Percentiles rank a stretch among this genome's conserved stretches.
Evolutionary conservation across 2,329 filamentous ascomycete species (phyloP).

Genomic region (Fusarium sulawesiense): DNA sequence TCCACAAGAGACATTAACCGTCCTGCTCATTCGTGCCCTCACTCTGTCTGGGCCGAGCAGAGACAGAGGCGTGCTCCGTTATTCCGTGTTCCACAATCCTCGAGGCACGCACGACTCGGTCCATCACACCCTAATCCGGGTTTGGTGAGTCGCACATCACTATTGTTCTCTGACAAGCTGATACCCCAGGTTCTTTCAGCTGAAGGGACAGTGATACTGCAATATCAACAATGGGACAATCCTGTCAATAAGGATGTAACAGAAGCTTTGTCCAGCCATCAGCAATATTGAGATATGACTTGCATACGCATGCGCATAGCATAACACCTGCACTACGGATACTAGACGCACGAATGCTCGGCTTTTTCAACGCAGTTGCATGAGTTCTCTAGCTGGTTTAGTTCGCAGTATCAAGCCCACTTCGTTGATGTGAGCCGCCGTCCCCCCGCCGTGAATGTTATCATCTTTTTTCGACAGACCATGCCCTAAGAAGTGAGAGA

Average conservation of each 20-base stretch:
- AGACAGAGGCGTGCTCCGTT: conserved; percentile 35
- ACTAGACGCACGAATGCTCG: conserved; percentile 32
- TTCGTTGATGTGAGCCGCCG: conserved; percentile 26
- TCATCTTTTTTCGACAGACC: conserved; percentile 5
- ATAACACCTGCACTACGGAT: conserved; percentile 24
- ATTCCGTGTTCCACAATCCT: conserved; percentile 27
- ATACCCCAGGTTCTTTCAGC: conserved; percentile 33
- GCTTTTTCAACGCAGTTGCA: conserved; percentile 36
- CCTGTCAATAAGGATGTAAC: conserved; percentile 40
- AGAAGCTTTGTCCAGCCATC: conserved; percentile 32
- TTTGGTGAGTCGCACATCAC: conserved; percentile 31
- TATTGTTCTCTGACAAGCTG: conserved; percentile 35
- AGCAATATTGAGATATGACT: conserved; percentile 37
- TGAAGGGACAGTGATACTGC: conserved; percentile 38
- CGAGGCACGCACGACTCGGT: conserved; percentile 29
- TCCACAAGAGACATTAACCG: conserved; percentile 29
- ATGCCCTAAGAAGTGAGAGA: conserved; percentile 6
- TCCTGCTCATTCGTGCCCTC: conserved; percentile 43
- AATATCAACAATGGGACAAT: conserved; percentile 34
- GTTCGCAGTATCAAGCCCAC: conserved; percentile 31
- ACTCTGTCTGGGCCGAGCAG: conserved; percentile 26
- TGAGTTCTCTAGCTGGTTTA: conserved; percentile 34
- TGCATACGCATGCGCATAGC: conserved; percentile 36
- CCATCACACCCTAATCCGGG: conserved; percentile 33
- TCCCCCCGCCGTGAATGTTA: conserved; percentile 24